phyloP scores from a whole-genome alignment of 2,329 filamentous ascomycete species.

The Clonostachys solani region DNA sequence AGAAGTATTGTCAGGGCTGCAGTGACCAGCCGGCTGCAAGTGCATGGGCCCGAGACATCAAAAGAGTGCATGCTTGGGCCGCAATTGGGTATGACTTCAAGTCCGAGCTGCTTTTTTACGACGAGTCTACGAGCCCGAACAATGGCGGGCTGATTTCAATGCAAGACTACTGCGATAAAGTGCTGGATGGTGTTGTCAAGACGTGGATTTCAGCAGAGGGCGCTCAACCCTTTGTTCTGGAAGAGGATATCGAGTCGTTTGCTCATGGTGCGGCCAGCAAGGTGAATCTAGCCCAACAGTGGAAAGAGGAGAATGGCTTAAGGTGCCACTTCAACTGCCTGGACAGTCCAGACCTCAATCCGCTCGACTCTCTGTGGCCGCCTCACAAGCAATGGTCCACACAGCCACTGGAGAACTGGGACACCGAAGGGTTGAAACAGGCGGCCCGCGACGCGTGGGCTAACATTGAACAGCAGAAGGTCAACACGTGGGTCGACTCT shows the following conservation, averaged over 20 bases:
- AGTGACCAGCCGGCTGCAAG: conserved; percentile 8
- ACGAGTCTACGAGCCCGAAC: conserved; percentile 25
- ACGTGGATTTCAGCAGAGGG: conserved; percentile 13
- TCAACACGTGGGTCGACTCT: conserved; percentile 29
- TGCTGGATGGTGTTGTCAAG: conserved; percentile 25
- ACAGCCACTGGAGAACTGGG: conserved; percentile 19
- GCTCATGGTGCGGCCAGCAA: conserved; percentile 28
- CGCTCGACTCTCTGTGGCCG: conserved; percentile 28
- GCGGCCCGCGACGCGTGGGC: conserved; percentile 22
- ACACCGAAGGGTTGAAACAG: conserved; percentile 21
- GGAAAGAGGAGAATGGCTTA: conserved; percentile 25
- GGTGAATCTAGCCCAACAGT: conserved; percentile 24
- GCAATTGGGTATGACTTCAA: conserved; percentile 28
- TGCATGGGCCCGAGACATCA: conserved; percentile 24
- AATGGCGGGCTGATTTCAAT: conserved; percentile 21
- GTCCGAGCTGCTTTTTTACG: conserved; percentile 30
- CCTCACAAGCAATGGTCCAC: conserved; percentile 24
- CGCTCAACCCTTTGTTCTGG: conserved; percentile 19
- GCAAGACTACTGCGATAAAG: conserved; percentile 25
- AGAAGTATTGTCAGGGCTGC: conserved; percentile 22
- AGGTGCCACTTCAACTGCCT: conserved; percentile 26
- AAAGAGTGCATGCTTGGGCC: conserved; percentile 25
- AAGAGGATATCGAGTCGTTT: conserved; percentile 27
- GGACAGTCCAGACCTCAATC: conserved; percentile 28
- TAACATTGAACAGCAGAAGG: conserved; percentile 18